These are phyloP conservation scores for Coemansia sp. DNA, from an alignment of 192 early-diverging fungal genomes.

Conservation along the genomic window DNA sequence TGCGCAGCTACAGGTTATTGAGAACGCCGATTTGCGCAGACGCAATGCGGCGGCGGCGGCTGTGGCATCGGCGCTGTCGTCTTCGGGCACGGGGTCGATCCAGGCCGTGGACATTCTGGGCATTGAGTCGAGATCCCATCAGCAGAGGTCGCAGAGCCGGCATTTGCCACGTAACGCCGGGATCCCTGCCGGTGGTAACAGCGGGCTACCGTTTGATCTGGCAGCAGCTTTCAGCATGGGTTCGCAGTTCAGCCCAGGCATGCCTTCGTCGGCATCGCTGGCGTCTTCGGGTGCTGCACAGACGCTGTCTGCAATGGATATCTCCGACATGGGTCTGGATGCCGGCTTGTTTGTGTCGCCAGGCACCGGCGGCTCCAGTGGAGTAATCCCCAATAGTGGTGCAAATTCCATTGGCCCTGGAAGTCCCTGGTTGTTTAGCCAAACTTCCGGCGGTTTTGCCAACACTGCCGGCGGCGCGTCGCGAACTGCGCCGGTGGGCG, in stretches of 20 bases:
- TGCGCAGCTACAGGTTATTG: conserved; percentile 50
- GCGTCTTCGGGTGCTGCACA: not conserved
- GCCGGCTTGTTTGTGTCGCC: conserved; percentile 6
- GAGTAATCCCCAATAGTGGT: not conserved
- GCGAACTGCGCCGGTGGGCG: not conserved
- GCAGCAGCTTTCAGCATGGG: conserved; percentile 16
- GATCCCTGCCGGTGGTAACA: not conserved
- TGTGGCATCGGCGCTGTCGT: conserved; percentile 7
- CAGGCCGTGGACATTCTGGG: not conserved
- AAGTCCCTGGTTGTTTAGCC: not conserved
- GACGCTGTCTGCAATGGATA: not conserved
- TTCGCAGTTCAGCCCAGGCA: not conserved
- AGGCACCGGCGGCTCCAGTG: not conserved
- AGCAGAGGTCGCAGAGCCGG: conserved; percentile 2
- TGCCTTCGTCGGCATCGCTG: conserved; percentile 2
- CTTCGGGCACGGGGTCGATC: not conserved
- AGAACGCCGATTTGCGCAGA: conserved; percentile 28
- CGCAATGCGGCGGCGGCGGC: conserved; percentile 1
- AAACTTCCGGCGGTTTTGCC: not conserved
- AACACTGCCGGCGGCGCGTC: not conserved
- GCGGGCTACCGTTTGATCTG: conserved; percentile 16
- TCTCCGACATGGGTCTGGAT: conserved; percentile 9
- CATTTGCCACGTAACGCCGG: not conserved
- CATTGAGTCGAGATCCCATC: not conserved
- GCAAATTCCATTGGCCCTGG: not conserved